Base-by-base conservation (phyloP, 2,329 filamentous ascomycete species). In the Diaporthe velutina region DNA sequence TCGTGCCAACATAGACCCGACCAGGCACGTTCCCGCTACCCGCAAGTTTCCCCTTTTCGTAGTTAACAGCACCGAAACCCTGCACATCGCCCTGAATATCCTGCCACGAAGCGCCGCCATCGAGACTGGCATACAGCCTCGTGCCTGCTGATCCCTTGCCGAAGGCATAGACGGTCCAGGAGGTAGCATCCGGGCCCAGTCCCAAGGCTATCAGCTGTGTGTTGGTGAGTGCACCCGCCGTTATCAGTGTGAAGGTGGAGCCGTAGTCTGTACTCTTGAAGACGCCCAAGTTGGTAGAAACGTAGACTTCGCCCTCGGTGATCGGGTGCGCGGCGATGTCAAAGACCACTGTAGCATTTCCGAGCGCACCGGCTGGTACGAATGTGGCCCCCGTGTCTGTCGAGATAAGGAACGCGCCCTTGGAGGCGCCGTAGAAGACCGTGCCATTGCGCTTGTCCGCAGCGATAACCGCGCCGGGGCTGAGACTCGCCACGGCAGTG, bases 291-390 rank as follows among this genome's bases (percentile, higher is more conserved):
- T 90, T 84, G 0, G 89, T 90, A 0, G 89, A 90, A 2, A 89
- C 88, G 81, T 86, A 90, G 71, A 94, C 86, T 71, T 91, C 89
- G 17, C 93, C 91, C 0, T 89, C 88, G 17, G 85, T 84, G 9
- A 86, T 85, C 0, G 91, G 90, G 76, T 92, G 86, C 0, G 85
- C 85, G n/a, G 88, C 88, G 12, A 93, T 85, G 45, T 88, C 86
- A 48, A 90, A 90, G 74, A 93, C 83, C n/a, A 82, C 79, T 2
- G 81, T 85, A 5, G 83, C 84, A 17, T 83, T 82, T 4, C 79
- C 82, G 0, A 88, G 79, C 0, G 82, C 77, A 0, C 83, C 82
- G 0, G 77, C 81, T 6, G 81, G 78, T 2, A 82, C 77, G 77
- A 91, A 91, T 10, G 85, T 86, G 0, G 82, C 78, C 0, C 84